A percentile compares a stretch with the other conserved stretches of the same genome.
Conservation (phyloP, 202 grass and related monocot genomes). For the Setaria viridis region DNA sequence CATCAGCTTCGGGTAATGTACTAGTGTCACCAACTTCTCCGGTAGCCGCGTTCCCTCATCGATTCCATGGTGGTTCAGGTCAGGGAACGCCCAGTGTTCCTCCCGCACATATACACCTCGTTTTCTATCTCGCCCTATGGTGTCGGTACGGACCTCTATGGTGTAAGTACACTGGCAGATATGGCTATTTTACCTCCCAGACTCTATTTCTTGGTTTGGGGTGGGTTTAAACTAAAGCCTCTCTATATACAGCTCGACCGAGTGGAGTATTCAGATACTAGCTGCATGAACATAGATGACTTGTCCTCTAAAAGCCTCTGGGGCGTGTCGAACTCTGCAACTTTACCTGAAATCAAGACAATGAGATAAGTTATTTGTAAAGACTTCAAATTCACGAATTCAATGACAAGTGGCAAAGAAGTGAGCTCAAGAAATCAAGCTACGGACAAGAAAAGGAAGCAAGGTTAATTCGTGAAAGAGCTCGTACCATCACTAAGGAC, state of each 20-base stretch:
- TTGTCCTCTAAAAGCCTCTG: constrained; percentile 84
- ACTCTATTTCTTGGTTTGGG: constrained; percentile 25
- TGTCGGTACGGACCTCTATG: constrained; percentile 41
- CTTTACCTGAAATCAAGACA: constrained; percentile 72
- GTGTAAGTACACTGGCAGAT: constrained; percentile 48
- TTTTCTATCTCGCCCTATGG: constrained; percentile 43
- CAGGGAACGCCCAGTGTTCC: constrained; percentile 46
- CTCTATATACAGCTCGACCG: constrained; percentile 78
- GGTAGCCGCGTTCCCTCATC: constrained; percentile 20
- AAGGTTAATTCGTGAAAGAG: constrained; percentile 20
- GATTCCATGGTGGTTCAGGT: constrained; percentile 42
- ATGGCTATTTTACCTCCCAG: constrained; percentile 52
- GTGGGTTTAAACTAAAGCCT: constrained; percentile 50
- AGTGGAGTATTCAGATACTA: constrained; percentile 92
- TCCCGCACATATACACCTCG: constrained; percentile 15
- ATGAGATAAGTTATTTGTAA: not conserved
- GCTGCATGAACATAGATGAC: constrained; percentile 91
- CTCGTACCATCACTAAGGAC: constrained; percentile 86
- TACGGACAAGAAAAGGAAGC: not conserved
- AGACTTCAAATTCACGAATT: not conserved
- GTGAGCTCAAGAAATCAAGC: not conserved
- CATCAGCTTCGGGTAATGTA: constrained; percentile 47
- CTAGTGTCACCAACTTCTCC: constrained; percentile 25
- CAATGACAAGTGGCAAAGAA: not conserved
- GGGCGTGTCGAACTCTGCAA: constrained; percentile 86